Evolutionary conservation across 1,284 basidiomycete species (phyloP), one percentile per base, ranked within the genome.

Genomic region (Chondrostereum purpureum): DNA sequence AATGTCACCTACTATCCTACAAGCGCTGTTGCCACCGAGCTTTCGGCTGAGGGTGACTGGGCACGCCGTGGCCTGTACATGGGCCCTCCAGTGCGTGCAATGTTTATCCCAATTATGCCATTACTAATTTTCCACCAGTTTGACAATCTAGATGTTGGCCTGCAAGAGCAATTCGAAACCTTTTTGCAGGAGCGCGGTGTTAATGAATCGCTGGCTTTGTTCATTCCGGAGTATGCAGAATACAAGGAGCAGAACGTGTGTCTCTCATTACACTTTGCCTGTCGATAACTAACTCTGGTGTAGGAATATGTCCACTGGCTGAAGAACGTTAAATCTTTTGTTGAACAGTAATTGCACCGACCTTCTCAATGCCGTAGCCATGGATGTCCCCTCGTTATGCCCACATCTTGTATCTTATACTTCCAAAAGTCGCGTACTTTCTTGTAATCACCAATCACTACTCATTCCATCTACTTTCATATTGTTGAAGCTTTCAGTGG

Each of bases 301-400:
- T 48, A 92, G 88, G 94, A 97, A 71, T 98, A 98, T 67, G 80
- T 93, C 58, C 72, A 71, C 54, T 98, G 94, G 94, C 71, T 98
- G 57, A 70, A 77, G 54, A 82, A 83, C 56, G 83, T 96, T 66
- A 88, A 90, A 75, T 62, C 62, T 13, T 98, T 97, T 60, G 68
- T 98, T 55, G 88, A 95, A n/a, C 27, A 31, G n/a, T 31, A 31
- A n/a, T n/a, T n/a, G n/a, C n/a, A n/a, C n/a, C n/a, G n/a, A n/a
- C n/a, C n/a, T n/a, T n/a, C n/a, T n/a, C n/a, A n/a, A n/a, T n/a
- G n/a, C n/a, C n/a, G n/a, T n/a, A n/a, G 27, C 27, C n/a, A n/a
- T 31, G 8, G 8, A 8, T 31, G 27, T n/a, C 27, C 8, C 27
- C 27, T 8, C 27, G n/a, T 31, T 31, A 31, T 31, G 27, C n/a